Base-by-base conservation (phyloP, 1,284 basidiomycete genomes). In the Ganoderma boninense region DNA sequence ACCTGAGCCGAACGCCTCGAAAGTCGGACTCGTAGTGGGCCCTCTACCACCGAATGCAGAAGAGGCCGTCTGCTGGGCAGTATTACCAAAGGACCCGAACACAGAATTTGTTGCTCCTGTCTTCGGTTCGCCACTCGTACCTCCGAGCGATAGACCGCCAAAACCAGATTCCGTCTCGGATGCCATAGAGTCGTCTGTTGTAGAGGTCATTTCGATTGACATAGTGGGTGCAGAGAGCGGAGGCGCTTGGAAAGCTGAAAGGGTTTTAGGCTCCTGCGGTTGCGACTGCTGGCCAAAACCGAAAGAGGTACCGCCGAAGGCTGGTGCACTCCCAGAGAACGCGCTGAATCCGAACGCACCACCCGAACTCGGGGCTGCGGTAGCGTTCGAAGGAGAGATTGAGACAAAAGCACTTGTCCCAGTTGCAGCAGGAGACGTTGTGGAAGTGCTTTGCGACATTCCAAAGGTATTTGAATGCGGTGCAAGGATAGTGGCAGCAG, bases 71-170 rank as follows among this genome's bases (percentile, higher is more conserved):
- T 57, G 20, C 20, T 70, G 71, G 38, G 64, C 44, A 26, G 42
- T 61, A 4, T 54, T 29, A n/a, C 69, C 69, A 32, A 71, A 69
- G 2, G 67, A 64, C 32, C 83, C 84, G 52, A 84, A 84, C 71
- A 84, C 81, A 13, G 71, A 69, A 56, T 74, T 73, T 6, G 71
- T 61, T 43, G 67, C 67, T 8, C 68, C 76, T 2, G 75, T 54
- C 64, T 76, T 78, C 6, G 71, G 62, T 44, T 75, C 76, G 38
- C 74, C 72, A 38, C 44, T 52, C n/a, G 64, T 69, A 6, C 75
- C 69, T n/a, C 84, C 83, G 4, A 86, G 75, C 6, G 83, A 84
- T 7, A 86, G 65, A 1, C 79, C 79, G 29, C 79, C 81, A 18
- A 86, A 69, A 0, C 73, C 75, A 16, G 70, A 60, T 18, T 75